phyloP scores from a whole-genome alignment of 2,329 filamentous ascomycete species.

The Stemphylium vesicarium region DNA sequence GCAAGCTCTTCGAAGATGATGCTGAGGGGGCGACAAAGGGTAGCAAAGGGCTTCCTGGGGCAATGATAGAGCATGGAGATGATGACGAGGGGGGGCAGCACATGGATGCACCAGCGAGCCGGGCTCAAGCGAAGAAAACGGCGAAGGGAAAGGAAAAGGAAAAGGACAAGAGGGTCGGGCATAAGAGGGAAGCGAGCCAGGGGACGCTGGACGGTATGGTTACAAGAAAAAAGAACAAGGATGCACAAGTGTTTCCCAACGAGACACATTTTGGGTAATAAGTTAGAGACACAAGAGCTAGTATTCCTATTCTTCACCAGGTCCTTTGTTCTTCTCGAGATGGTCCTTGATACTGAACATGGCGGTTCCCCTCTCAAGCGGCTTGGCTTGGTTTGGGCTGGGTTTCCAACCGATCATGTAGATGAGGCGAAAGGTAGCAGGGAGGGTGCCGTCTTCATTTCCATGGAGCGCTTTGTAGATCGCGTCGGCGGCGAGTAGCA shows the following conservation, averaged over 20 bases:
- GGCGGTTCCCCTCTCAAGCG: slow-evolving; percentile 81
- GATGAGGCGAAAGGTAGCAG: slow-evolving; percentile 92
- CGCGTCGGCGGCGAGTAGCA: slow-evolving; percentile 82
- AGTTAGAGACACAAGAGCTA: background rate
- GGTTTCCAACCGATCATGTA: slow-evolving; percentile 99
- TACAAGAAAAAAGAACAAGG: slow-evolving; percentile 41
- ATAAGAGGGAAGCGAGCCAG: slow-evolving; percentile 63
- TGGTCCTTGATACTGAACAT: slow-evolving; percentile 89
- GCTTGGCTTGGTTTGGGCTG: slow-evolving; percentile 76
- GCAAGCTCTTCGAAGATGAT: slow-evolving; percentile 55
- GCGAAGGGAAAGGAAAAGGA: slow-evolving; percentile 54
- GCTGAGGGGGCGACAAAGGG: slow-evolving; percentile 56
- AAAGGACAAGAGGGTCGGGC: slow-evolving; percentile 66
- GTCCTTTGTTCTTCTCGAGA: slow-evolving; percentile 57
- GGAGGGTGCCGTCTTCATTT: slow-evolving; percentile 68
- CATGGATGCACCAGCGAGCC: slow-evolving; percentile 9
- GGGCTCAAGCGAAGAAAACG: slow-evolving; percentile 24
- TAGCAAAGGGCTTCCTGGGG: slow-evolving; percentile 48
- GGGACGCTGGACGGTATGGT: slow-evolving; percentile 48
- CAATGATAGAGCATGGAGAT: slow-evolving; percentile 42
- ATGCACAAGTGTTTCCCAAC: slow-evolving; percentile 23
- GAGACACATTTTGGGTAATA: slow-evolving; percentile 13
- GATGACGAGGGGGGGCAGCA: slow-evolving; percentile 17
- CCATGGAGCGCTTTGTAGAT: slow-evolving; percentile 91
- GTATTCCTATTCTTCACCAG: slow-evolving; percentile 16